phyloP scores from a whole-genome alignment of 2,329 filamentous ascomycete genomes.

The Claviceps purpurea region DNA sequence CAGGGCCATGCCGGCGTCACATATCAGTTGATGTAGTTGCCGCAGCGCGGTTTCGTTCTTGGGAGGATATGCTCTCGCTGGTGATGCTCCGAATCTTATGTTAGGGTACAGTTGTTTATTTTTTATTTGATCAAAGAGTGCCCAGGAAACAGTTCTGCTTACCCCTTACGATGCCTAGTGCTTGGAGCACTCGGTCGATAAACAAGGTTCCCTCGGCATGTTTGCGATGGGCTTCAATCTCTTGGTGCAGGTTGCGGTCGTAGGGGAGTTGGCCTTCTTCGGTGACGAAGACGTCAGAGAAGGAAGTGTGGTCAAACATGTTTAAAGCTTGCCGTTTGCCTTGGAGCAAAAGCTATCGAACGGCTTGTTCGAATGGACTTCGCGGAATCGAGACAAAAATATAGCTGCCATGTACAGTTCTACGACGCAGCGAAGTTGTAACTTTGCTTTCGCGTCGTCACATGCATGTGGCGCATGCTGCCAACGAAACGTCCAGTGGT shows the following conservation, averaged over 20 bases:
- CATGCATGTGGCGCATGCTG: slow-evolving; percentile 10
- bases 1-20: slow-evolving; percentile 46
- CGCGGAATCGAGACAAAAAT: not conserved
- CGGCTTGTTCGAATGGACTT: not conserved
- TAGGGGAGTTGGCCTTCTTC: slow-evolving; percentile 45
- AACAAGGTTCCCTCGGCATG: slow-evolving; percentile 59
- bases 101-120: not conserved
- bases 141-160: slow-evolving; percentile 2
- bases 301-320: slow-evolving; percentile 54
- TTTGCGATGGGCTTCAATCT: slow-evolving; percentile 54
- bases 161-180: slow-evolving; percentile 60
- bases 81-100: not conserved
- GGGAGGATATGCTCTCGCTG: slow-evolving; percentile 59
- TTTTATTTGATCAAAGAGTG: not conserved
- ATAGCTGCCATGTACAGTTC: not conserved
- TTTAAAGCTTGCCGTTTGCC: slow-evolving; percentile 3
- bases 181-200: slow-evolving; percentile 62
- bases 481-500: not conserved
- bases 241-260: slow-evolving; percentile 43
- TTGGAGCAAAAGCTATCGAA: not conserved
- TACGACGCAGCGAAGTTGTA: not conserved
- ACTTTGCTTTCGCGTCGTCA: slow-evolving; percentile 7
- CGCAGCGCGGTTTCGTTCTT: slow-evolving; percentile 53
- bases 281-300: slow-evolving; percentile 53
- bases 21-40: slow-evolving; percentile 57